Evolutionary conservation across 768 basidiomycete species (phyloP), one percentile per base, ranked within the genome.

Genomic region (Leucosporidium creatinivorum): DNA sequence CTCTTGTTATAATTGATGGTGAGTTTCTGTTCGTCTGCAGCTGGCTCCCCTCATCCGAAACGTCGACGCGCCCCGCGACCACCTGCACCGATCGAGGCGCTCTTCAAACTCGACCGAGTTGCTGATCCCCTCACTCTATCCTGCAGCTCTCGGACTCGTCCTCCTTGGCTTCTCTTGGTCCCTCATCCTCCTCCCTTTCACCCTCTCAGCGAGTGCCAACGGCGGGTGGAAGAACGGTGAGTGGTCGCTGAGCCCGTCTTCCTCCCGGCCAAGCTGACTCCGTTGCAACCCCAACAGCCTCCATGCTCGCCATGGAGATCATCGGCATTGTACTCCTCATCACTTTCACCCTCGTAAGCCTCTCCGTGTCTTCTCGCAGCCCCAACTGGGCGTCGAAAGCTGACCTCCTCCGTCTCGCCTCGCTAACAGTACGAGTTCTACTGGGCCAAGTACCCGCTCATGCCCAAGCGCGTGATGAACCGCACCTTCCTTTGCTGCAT

Each of bases 271-370:
- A 2, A 15, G 39, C 39, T 44, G 39, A 44, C 39, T 44, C 39
- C 39, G 10, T 15, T 44, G 5, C 33, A 5, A 5, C 12, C 39
- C 3, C 15, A 12, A 17, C 39, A 44, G 68, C 51, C 1, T 52
- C 51, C 1, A n/a, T 77, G 10, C 77, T 77, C 51, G 75, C 70
- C 17, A 70, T 78, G 30, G 73, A 78, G 36, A 72, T 74, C 19
- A 73, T 52, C 25, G 51, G 51, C 2, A 52, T 52, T 9, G 2
- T 52, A 7, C 26, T 52, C 51, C 51, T 52, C 9, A n/a, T 52
- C 51, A 15, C 23, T 19, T 25, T 28, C 23, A 28, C 26, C 2
- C 25, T 52, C 25, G 39, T 44, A 13, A 44, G 39, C 39, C 15
- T 15, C 33, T 36, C 33, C 12, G 33, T 12, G n/a, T n/a, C n/a